Evolutionary conservation across 371 early-diverging fungal species (phyloP).

Genomic region (Mucor indicus): DNA sequence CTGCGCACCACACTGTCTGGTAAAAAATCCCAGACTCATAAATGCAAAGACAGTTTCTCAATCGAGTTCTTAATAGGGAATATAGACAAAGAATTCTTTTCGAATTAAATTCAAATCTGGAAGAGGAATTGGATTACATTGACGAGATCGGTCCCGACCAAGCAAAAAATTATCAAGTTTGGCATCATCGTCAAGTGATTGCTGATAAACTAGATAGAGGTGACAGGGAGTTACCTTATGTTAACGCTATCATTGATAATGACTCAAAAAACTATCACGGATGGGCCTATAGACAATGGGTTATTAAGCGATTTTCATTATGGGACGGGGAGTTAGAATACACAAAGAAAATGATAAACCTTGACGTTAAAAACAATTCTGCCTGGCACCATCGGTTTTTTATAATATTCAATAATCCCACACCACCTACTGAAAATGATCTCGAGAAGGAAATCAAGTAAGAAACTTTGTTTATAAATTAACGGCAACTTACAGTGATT

Average conservation of each 20-base stretch:
- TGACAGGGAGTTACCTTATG: slow-evolving; percentile 64
- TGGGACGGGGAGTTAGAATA: slow-evolving; percentile 80
- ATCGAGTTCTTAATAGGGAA: slow-evolving; percentile 65
- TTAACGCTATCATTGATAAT: slow-evolving; percentile 63
- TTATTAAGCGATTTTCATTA: slow-evolving; percentile 69
- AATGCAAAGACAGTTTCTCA: neutral
- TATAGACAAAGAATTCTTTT: slow-evolving; percentile 80
- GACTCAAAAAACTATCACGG: slow-evolving; percentile 98
- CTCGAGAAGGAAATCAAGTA: slow-evolving; percentile 66
- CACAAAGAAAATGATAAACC: slow-evolving; percentile 63
- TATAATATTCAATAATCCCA: slow-evolving; percentile 55
- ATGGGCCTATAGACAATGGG: slow-evolving; percentile 95
- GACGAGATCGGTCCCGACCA: slow-evolving; percentile 66
- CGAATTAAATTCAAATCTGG: slow-evolving; percentile 59
- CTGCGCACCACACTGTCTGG: slow-evolving; percentile 96
- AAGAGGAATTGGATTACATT: slow-evolving; percentile 75
- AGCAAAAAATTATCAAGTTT: slow-evolving; percentile 94
- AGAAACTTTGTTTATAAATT: too few species aligned
- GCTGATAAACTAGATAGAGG: slow-evolving; percentile 60
- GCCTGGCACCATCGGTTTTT: slow-evolving; percentile 97
- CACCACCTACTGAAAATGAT: slow-evolving; percentile 29
- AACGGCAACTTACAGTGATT: too few species aligned
- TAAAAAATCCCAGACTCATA: slow-evolving; percentile 22
- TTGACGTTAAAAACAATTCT: slow-evolving; percentile 94
- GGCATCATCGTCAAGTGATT: slow-evolving; percentile 91